phyloP scores from a whole-genome alignment of 192 early-diverging fungal species.

The Geosiphon pyriformis region DNA sequence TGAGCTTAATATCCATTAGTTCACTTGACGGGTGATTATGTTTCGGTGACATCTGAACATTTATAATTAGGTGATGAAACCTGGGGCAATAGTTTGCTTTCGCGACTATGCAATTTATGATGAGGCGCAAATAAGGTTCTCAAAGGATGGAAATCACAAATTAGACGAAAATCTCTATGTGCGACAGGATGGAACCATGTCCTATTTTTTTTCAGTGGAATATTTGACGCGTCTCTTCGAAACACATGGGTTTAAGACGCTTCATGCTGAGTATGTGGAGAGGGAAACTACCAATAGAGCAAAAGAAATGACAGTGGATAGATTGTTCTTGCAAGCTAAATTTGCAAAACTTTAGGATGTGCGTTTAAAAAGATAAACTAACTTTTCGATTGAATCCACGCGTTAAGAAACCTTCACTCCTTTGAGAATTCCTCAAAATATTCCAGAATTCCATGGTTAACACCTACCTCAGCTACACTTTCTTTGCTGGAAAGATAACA shows the following conservation, averaged over 20 bases:
- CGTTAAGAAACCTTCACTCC: too few relatives aligned
- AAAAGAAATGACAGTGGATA: constrained; percentile 58
- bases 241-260: constrained; percentile 52
- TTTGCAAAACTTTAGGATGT: constrained; percentile 49
- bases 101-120: constrained; percentile 97
- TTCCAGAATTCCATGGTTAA: too few relatives aligned
- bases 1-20: too few relatives aligned
- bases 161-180: constrained; percentile 94
- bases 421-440: too few relatives aligned
- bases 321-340: constrained; percentile 72
- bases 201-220: constrained; percentile 82
- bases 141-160: constrained; percentile 65
- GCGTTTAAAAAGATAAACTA: too few relatives aligned
- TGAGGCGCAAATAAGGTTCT: constrained; percentile 91
- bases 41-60: too few relatives aligned
- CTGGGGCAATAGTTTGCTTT: constrained; percentile 87
- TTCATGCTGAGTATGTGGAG: constrained; percentile 58
- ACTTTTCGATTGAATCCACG: too few relatives aligned
- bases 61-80: constrained; percentile 54
- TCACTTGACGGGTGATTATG: too few relatives aligned
- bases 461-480: too few relatives aligned
- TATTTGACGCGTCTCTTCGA: constrained; percentile 58
- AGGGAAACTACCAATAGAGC: constrained; percentile 67
- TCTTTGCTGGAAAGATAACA: neutral
- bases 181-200: constrained; percentile 93